phyloP scores from a whole-genome alignment of 306 rosid species.

The Cucumis melo region DNA sequence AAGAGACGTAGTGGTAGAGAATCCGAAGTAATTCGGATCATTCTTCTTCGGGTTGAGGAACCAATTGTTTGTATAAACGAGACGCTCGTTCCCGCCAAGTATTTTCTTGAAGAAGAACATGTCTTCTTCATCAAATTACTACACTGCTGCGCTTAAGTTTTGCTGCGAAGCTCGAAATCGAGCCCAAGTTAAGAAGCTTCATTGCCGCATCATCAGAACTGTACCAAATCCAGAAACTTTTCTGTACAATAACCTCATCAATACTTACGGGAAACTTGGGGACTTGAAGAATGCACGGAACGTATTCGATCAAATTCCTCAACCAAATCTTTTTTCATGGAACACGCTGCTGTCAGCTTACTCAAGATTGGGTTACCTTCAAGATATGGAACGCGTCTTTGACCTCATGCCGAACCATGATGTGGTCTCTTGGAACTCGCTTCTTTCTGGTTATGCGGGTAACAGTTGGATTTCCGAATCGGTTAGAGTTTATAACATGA shows the following conservation, averaged over 20 bases:
- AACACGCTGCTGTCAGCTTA: slow-evolving; percentile 52
- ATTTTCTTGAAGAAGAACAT: not conserved
- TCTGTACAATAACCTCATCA: slow-evolving; percentile 44
- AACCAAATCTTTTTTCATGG: slow-evolving; percentile 56
- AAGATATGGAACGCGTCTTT: slow-evolving; percentile 43
- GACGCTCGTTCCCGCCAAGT: slow-evolving; percentile 14
- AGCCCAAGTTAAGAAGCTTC: slow-evolving; percentile 45
- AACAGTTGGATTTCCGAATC: slow-evolving; percentile 24
- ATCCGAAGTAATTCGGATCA: not conserved
- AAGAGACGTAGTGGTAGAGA: not conserved
- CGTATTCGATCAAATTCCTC: slow-evolving; percentile 51
- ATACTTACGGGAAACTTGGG: slow-evolving; percentile 36
- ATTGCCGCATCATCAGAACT: slow-evolving; percentile 42
- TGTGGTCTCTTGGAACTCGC: slow-evolving; percentile 56
- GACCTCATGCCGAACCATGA: slow-evolving; percentile 43
- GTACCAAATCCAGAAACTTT: slow-evolving; percentile 42
- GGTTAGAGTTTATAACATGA: slow-evolving; percentile 42
- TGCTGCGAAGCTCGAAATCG: slow-evolving; percentile 33
- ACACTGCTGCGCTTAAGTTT: slow-evolving; percentile 45
- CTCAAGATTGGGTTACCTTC: slow-evolving; percentile 34
- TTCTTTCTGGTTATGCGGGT: slow-evolving; percentile 49
- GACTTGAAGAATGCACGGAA: slow-evolving; percentile 37
- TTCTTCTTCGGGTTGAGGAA: not conserved
- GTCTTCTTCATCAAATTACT: slow-evolving; percentile 41
- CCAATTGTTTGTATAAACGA: not conserved